phyloP scores from a whole-genome alignment of 1,139 yeast genomes.

The Sugiyamaella pinicola region DNA sequence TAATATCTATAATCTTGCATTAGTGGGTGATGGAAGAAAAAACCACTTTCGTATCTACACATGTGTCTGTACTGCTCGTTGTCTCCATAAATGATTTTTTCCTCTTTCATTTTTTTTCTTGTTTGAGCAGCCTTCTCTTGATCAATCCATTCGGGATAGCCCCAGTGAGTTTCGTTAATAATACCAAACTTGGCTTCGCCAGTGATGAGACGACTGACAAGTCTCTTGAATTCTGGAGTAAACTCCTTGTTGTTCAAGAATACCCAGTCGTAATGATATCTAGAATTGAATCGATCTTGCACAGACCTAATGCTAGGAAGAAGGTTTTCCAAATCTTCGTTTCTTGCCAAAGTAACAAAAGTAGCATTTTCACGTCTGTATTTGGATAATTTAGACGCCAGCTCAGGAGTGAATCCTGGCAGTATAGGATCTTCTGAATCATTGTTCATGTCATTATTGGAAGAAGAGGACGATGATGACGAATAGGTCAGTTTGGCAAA shows the following conservation, averaged over 20 bases:
- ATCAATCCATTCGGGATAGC: constrained; percentile 72
- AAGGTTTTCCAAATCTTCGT: constrained; percentile 61
- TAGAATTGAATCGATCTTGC: constrained; percentile 71
- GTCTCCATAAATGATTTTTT: constrained; percentile 62
- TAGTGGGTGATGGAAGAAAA: constrained; percentile 59
- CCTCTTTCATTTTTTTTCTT: constrained; percentile 52
- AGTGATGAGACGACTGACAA: constrained; percentile 52
- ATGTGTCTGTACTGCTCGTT: constrained; percentile 68
- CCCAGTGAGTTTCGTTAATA: constrained; percentile 70
- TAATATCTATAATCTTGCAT: constrained; percentile 62
- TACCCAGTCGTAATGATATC: constrained; percentile 77
- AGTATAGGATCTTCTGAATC: neutral
- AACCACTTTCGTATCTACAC: constrained; percentile 75
- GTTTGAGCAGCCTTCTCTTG: constrained; percentile 54
- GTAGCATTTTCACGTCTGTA: constrained; percentile 53
- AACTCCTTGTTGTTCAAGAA: constrained; percentile 70
- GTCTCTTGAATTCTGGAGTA: constrained; percentile 56
- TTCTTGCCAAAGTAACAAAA: constrained; percentile 70
- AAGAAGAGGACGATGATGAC: neutral
- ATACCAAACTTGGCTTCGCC: constrained; percentile 65
- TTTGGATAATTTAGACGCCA: neutral
- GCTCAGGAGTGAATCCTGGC: constrained; percentile 4
- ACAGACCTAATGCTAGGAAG: constrained; percentile 58
- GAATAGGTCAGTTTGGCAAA: neutral
- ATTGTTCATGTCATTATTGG: neutral